Conservation (phyloP, 495 filamentous ascomycete genomes). For the Lophium mytilinum region DNA sequence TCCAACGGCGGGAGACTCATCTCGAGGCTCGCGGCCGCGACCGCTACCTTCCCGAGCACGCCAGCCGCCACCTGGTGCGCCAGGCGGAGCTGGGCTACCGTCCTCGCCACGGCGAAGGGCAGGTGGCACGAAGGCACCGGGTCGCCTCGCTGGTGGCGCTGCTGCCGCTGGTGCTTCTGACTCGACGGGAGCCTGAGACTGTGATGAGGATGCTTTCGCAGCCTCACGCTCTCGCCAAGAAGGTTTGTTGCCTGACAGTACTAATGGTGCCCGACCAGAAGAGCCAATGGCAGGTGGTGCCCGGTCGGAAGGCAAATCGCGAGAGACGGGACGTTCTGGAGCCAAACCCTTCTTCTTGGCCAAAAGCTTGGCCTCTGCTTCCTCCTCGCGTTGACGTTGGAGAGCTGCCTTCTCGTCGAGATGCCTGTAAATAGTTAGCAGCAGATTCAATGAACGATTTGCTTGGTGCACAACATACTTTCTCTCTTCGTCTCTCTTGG, state of each 20-base stretch:
- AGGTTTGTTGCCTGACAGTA: slow-evolving; percentile 48
- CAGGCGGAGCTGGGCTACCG: slow-evolving; percentile 6
- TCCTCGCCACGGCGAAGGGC: slow-evolving; percentile 27
- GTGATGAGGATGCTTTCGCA: slow-evolving; percentile 40
- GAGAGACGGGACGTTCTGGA: slow-evolving; percentile 30
- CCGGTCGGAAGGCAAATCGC: slow-evolving; percentile 21
- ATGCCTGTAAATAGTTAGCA: slow-evolving; percentile 40
- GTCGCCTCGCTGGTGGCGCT: slow-evolving; percentile 6
- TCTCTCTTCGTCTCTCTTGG: slow-evolving; percentile 74
- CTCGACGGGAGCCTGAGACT: slow-evolving; percentile 26
- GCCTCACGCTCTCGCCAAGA: slow-evolving; percentile 84
- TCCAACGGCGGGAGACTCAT: slow-evolving; percentile 29
- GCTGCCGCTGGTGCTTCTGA: slow-evolving; percentile 13
- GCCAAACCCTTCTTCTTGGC: slow-evolving; percentile 37
- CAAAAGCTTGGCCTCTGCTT: slow-evolving; percentile 49
- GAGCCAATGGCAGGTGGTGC: slow-evolving; percentile 40
- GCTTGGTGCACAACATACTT: slow-evolving; percentile 43
- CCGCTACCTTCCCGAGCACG: slow-evolving; percentile 23
- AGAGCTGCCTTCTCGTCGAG: slow-evolving; percentile 56
- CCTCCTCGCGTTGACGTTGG: slow-evolving; percentile 62
- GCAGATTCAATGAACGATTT: background rate
- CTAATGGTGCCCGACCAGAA: slow-evolving; percentile 57
- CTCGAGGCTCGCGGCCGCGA: slow-evolving; percentile 17
- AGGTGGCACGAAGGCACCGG: slow-evolving; percentile 31
- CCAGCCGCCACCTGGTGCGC: slow-evolving; percentile 13